Evolutionary conservation across 345 rosid genomes (phyloP).

Genomic region (Bruguiera parviflora): DNA sequence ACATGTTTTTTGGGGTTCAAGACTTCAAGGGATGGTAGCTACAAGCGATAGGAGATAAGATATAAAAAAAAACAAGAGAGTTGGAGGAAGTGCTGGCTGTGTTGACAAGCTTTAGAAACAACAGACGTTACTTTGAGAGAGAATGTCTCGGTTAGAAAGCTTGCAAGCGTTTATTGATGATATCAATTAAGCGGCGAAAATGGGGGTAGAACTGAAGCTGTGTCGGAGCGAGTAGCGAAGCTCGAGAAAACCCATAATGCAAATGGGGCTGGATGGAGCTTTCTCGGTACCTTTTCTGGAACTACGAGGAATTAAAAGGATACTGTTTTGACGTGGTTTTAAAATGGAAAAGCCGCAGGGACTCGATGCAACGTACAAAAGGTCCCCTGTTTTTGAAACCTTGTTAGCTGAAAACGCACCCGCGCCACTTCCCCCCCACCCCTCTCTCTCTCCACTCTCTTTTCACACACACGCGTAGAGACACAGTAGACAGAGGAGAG

Average conservation of each 20-base stretch:
- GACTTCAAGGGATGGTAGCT: neutral
- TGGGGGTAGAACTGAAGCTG: no score
- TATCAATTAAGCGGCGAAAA: no score
- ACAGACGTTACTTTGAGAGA: neutral
- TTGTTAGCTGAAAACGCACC: no score
- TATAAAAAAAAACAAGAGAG: neutral
- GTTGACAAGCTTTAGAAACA: conserved; percentile 10
- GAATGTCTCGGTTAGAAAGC: no score
- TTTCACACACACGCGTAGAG: no score
- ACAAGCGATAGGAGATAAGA: no score
- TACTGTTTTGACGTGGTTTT: neutral
- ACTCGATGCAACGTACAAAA: no score
- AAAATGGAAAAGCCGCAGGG: neutral
- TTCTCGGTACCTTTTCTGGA: neutral
- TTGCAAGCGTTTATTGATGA: no score
- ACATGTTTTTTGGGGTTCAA: neutral
- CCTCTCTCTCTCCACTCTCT: no score
- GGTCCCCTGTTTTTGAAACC: no score
- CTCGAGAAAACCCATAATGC: conserved; percentile 9
- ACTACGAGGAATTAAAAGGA: neutral
- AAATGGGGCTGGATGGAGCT: neutral
- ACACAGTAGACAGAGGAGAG: no score
- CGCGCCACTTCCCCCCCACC: no score
- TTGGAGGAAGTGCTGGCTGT: neutral
- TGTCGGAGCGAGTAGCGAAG: neutral